phyloP scores from a whole-genome alignment of 495 filamentous ascomycete genomes.

The Pseudomonodictys pantanalensis region DNA sequence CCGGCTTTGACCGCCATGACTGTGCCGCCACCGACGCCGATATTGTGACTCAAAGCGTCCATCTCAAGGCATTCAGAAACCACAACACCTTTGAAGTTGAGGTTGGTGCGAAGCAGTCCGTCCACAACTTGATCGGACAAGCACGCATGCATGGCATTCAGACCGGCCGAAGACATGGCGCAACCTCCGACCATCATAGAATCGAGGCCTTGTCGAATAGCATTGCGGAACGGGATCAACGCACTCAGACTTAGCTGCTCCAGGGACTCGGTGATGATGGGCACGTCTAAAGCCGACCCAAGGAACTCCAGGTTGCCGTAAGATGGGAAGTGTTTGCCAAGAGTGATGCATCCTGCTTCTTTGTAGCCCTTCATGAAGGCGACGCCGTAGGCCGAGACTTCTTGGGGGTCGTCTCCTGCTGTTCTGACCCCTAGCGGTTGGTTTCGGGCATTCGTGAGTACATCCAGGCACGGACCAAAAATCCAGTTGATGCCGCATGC shows the following conservation, averaged over 20 bases:
- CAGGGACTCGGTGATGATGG: constrained; percentile 85
- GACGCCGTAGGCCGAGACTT: constrained; percentile 82
- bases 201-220: constrained; percentile 76
- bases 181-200: constrained; percentile 92
- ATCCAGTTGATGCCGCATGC: constrained; percentile 90
- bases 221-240: constrained; percentile 81
- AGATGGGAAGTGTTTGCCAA: constrained; percentile 90
- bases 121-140: constrained; percentile 88
- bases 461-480: constrained; percentile 84
- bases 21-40: constrained; percentile 85
- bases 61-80: constrained; percentile 94
- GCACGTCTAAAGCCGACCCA: constrained; percentile 79
- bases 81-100: constrained; percentile 85
- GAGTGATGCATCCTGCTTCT: constrained; percentile 76
- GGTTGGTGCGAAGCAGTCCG: constrained; percentile 72
- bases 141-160: constrained; percentile 90
- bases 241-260: constrained; percentile 82
- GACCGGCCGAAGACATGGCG: constrained; percentile 78
- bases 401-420: constrained; percentile 80
- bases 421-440: constrained; percentile 83
- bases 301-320: constrained; percentile 92
- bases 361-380: constrained; percentile 87
- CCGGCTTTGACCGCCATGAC: constrained; percentile 94
- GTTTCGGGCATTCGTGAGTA: constrained; percentile 81
- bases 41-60: constrained; percentile 86